phyloP scores from a whole-genome alignment of 1,139 yeast genomes.

The Hemisphaericaspora xylanilytica region DNA sequence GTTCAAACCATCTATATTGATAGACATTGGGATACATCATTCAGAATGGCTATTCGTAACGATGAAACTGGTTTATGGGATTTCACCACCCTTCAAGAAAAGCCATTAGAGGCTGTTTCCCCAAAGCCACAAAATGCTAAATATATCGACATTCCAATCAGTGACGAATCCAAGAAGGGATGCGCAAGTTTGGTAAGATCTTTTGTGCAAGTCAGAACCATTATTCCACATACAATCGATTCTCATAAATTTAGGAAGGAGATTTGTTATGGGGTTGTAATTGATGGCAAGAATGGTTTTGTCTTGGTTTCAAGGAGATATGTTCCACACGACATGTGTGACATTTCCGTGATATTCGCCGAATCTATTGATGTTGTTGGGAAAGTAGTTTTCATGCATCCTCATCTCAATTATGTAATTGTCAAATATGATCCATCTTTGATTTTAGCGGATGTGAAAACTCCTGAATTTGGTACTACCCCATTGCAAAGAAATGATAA shows the following conservation, averaged over 20 bases:
- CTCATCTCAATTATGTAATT: constrained; percentile 83
- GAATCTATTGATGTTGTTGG: constrained; percentile 84
- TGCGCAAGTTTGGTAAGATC: constrained; percentile 51
- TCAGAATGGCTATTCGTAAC: constrained; percentile 72
- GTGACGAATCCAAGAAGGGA: constrained; percentile 41
- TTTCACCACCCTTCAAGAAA: constrained; percentile 62
- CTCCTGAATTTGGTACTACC: constrained; percentile 59
- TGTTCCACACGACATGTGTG: constrained; percentile 85
- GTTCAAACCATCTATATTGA: constrained; percentile 67
- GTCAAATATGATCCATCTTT: constrained; percentile 77
- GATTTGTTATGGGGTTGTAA: constrained; percentile 72
- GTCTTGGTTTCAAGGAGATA: constrained; percentile 75
- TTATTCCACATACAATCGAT: constrained; percentile 69
- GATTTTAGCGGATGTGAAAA: constrained; percentile 40
- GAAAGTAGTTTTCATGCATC: constrained; percentile 79
- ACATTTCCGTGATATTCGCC: constrained; percentile 75
- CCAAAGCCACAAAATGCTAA: constrained; percentile 59
- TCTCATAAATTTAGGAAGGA: constrained; percentile 64
- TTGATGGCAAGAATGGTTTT: constrained; percentile 77
- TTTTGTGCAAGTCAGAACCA: constrained; percentile 67
- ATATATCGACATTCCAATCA: constrained; percentile 67
- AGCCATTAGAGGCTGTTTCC: constrained; percentile 52
- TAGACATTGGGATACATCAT: constrained; percentile 79
- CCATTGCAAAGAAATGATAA: constrained; percentile 76
- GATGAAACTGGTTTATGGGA: constrained; percentile 90